Percentiles rank a stretch among this genome's conserved stretches.
Conservation (phyloP, 371 early-diverging fungal species). For the Mucor saturninus region DNA sequence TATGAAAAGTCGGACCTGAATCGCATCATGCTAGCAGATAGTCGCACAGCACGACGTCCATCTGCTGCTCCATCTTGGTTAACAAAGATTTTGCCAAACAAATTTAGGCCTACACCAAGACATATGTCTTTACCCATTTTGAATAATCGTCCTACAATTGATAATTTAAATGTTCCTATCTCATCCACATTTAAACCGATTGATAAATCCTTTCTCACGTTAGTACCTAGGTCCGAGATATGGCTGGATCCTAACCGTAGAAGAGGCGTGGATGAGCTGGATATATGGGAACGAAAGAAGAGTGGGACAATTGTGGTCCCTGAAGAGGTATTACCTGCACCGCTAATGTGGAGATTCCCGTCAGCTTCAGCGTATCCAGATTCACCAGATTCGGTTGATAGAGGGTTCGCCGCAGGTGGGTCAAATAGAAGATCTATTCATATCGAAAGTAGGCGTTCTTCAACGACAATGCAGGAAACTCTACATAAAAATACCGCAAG, state of each 20-base stretch:
- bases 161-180: conserved; percentile 22
- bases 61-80: conserved; percentile 23
- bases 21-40: conserved; percentile 6
- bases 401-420: neutral
- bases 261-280: conserved; percentile 51
- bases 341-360: conserved; percentile 23
- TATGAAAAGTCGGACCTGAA: conserved; percentile 23
- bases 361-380: conserved; percentile 24
- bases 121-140: conserved; percentile 21
- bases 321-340: neutral
- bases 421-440: neutral
- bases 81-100: conserved; percentile 7
- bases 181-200: conserved; percentile 21
- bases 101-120: conserved; percentile 15
- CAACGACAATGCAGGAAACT: conserved; percentile 11
- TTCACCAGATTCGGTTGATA: conserved; percentile 26
- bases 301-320: conserved; percentile 15
- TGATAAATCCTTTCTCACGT: conserved; percentile 34
- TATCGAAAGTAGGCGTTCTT: conserved; percentile 11
- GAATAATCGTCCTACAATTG: neutral
- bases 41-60: neutral
- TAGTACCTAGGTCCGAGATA: conserved; percentile 44
- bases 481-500: neutral
- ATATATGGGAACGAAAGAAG: conserved; percentile 43
- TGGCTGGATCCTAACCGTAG: conserved; percentile 43